phyloP scores from a whole-genome alignment of 225 moss, liverwort and hornwort genomes.

The Thuidium tamariscinum region DNA sequence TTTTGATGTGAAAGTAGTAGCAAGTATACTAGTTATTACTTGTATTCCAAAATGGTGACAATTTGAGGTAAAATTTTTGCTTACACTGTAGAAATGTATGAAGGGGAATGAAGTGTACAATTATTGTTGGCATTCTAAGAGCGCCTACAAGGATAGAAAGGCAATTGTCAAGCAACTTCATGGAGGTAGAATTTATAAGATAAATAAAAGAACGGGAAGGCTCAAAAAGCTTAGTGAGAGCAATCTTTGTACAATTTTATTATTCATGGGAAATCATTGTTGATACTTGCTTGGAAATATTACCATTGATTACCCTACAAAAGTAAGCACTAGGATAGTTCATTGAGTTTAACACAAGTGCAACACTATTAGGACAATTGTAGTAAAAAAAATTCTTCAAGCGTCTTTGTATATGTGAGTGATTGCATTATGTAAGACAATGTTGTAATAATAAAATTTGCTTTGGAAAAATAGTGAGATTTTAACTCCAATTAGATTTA shows the following conservation, averaged over 20 bases:
- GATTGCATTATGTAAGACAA: too few species aligned
- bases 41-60: background rate
- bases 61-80: accelerated
- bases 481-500: too few species aligned
- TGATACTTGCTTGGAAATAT: accelerated
- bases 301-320: background rate
- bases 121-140: background rate
- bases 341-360: too few species aligned
- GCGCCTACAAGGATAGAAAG: background rate
- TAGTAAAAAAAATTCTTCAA: too few species aligned
- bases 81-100: accelerated
- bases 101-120: background rate
- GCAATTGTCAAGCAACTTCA: background rate
- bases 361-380: too few species aligned
- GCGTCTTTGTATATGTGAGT: too few species aligned
- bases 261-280: background rate
- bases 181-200: background rate
- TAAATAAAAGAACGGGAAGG: background rate
- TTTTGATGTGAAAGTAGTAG: background rate
- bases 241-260: background rate
- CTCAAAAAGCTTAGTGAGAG: background rate
- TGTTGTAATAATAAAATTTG: too few species aligned
- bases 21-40: background rate
- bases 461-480: too few species aligned
- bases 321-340: background rate